Evolutionary conservation across 2,329 filamentous ascomycete genomes (phyloP).

Genomic region (Colletotrichum tabaci): DNA sequence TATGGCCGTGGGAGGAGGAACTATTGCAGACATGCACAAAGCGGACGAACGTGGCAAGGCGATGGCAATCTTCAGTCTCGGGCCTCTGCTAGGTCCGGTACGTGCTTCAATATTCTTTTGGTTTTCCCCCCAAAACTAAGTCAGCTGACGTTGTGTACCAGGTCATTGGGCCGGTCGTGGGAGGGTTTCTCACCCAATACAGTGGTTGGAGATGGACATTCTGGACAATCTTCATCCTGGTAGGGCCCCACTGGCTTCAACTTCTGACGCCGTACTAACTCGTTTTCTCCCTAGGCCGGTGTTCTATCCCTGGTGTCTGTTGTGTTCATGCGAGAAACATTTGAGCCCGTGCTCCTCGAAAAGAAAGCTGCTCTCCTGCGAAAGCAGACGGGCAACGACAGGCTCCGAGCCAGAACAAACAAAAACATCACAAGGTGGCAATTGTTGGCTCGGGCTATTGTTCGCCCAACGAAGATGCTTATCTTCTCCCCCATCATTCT

Average conservation of each 20-base stretch:
- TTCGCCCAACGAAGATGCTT: constrained; percentile 66
- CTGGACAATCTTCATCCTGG: constrained; percentile 61
- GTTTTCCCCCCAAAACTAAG: neutral
- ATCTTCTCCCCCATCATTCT: constrained; percentile 60
- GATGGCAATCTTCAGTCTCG: constrained; percentile 54
- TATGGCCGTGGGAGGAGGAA: constrained; percentile 53
- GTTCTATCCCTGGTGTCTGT: constrained; percentile 54
- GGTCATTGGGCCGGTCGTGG: constrained; percentile 50
- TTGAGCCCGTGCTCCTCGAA: constrained; percentile 61
- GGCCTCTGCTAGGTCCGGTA: constrained; percentile 53
- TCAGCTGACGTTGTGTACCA: neutral
- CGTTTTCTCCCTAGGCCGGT: constrained; percentile 47
- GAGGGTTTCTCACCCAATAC: constrained; percentile 49
- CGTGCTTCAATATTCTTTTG: neutral
- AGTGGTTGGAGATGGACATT: constrained; percentile 61
- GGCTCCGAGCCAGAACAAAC: constrained; percentile 69
- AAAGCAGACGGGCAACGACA: constrained; percentile 66
- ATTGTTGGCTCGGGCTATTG: constrained; percentile 60
- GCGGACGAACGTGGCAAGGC: constrained; percentile 51
- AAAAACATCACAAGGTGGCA: constrained; percentile 54
- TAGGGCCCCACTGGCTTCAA: neutral
- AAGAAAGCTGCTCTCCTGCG: constrained; percentile 59
- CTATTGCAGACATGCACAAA: constrained; percentile 54
- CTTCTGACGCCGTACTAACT: too few relatives aligned
- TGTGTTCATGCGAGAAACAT: constrained; percentile 63